Evolutionary conservation across 164 flowering plant species (phyloP).

Genomic region (Echeveria elegans): DNA sequence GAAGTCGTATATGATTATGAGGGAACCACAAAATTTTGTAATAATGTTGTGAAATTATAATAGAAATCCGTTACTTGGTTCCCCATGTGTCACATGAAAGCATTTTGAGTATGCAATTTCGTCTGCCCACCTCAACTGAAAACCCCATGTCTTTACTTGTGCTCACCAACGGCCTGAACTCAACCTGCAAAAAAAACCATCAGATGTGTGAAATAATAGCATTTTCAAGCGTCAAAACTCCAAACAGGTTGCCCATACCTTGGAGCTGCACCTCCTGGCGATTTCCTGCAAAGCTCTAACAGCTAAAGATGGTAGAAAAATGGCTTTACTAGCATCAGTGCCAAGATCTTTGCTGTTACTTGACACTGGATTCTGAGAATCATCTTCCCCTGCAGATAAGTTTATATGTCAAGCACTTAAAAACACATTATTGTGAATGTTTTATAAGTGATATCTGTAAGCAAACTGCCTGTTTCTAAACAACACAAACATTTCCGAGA

Average conservation of each 20-base stretch:
- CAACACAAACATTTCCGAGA: not conserved
- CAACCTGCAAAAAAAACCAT: conserved; percentile 51
- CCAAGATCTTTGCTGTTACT: conserved; percentile 30
- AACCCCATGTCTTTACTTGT: conserved; percentile 77
- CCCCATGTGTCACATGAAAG: not conserved
- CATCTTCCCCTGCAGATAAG: conserved; percentile 25
- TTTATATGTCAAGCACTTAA: not conserved
- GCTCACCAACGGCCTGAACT: conserved; percentile 63
- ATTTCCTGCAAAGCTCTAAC: conserved; percentile 84
- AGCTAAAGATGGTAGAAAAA: conserved; percentile 38
- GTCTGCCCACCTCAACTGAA: conserved; percentile 68
- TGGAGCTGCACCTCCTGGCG: conserved; percentile 67
- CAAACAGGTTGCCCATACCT: conserved; percentile 32
- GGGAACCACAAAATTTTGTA: not conserved
- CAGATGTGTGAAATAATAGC: not conserved
- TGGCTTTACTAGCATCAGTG: conserved; percentile 39
- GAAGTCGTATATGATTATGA: not conserved
- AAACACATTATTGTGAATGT: not conserved
- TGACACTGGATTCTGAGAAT: conserved; percentile 25
- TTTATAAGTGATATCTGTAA: not conserved
- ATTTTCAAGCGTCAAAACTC: not conserved
- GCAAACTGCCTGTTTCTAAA: not conserved
- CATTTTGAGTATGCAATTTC: not conserved
- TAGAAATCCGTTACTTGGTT: not conserved
- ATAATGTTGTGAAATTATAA: not conserved